Base-by-base conservation (phyloP, 495 filamentous ascomycete species). In the Thermothielavioides terrestris region DNA sequence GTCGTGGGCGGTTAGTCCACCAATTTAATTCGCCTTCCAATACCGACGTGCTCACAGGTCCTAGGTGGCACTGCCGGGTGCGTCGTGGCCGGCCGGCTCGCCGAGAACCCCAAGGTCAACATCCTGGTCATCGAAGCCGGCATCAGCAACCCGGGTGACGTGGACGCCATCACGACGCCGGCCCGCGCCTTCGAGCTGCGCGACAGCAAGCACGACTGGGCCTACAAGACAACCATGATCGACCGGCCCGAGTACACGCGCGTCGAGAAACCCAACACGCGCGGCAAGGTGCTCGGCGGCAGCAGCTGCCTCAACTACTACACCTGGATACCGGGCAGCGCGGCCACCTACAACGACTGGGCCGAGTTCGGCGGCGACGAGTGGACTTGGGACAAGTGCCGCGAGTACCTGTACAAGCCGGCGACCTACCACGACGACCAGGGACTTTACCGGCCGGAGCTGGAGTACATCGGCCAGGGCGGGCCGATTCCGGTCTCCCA, bases 271-370 rank as follows among this genome's bases (percentile, higher is more conserved):
- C 79, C 77, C 30, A 81, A 80, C 53, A 82, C 75, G 37, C 73
- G 79, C 41, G 82, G 80, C 27, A 76, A 72, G 46, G 75, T 77
- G 47, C 70, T 85, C 14, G 77, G 81, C 21, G 80, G 80, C 4
- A 76, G 68, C 39, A 77, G 71, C 50, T 78, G 75, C 14, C 73
- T 76, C 49, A 85, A 83, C 64, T 79, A 78, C 44, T 82, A 75
- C 30, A 70, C 79, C n/a, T 81, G 77, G 59, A 71, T 82, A 31
- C 78, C 78, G 9, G 81, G 80, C 18, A 67, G 63, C 46, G 75
- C 75, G 37, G 75, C 76, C 36, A 80, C 80, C 49, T 85, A 77
- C 46, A 77, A 83, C 64, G 77, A 82, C 53, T 84, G 79, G 79
- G 62, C 57, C 21, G 46, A 61, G 44, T 67, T 60, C 43, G 68